Evolutionary conservation across 441 rosid genomes (phyloP).

Genomic region (Mallotus japonicus): DNA sequence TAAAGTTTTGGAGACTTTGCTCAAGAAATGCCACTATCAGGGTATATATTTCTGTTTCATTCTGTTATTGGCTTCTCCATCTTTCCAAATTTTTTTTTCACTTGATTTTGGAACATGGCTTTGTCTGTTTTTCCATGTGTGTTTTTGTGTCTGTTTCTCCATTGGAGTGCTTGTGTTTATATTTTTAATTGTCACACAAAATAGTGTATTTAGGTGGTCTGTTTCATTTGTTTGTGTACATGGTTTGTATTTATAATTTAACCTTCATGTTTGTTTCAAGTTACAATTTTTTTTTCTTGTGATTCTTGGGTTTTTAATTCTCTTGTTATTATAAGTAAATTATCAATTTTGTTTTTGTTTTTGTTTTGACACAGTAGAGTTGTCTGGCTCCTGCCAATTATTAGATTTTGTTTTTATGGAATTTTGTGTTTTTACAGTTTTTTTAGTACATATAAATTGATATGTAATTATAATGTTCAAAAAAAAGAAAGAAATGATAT

Average conservation of each 20-base stretch:
- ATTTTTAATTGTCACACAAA: neutral
- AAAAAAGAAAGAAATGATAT: neutral
- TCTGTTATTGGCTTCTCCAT: too few species aligned
- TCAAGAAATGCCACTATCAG: slow-evolving; percentile 79
- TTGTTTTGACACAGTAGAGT: neutral
- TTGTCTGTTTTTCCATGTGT: too few species aligned
- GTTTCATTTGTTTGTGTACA: too few species aligned
- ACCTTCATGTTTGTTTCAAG: too few species aligned
- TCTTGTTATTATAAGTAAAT: neutral
- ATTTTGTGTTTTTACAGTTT: neutral
- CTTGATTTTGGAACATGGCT: too few species aligned
- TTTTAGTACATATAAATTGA: neutral
- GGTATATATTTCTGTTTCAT: slow-evolving; percentile 36
- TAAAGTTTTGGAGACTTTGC: slow-evolving; percentile 59
- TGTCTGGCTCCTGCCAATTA: neutral
- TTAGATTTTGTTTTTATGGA: neutral
- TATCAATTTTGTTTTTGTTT: neutral
- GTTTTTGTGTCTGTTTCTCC: neutral
- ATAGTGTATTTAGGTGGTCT: neutral
- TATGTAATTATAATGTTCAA: neutral
- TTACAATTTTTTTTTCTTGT: neutral
- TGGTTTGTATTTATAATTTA: too few species aligned
- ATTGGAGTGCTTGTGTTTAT: too few species aligned
- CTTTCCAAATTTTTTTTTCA: too few species aligned
- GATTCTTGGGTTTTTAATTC: neutral